Base-by-base conservation (phyloP, 495 filamentous ascomycete genomes). In the Bathelium albidoporum region DNA sequence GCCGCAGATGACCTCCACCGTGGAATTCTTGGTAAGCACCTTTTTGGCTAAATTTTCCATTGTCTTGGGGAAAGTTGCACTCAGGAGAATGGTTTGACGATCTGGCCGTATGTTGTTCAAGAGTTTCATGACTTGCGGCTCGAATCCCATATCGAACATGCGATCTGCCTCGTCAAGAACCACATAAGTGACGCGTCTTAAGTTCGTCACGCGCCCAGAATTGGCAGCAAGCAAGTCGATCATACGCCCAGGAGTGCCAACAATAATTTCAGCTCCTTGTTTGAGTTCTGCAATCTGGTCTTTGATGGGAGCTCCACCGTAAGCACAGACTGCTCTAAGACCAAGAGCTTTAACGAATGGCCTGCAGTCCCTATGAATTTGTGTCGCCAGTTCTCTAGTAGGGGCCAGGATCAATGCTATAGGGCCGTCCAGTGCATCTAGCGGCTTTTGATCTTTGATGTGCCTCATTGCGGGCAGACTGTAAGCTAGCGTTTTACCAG, bases 131-230 rank as follows among this genome's bases (percentile, higher is more conserved):
- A 99, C 91, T 69, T 97, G 95, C 1, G 93, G 93, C 73, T 96
- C 93, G 65, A 99, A 97, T 4, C 95, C 95, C 95, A 99, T 97
- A 72, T 99, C 95, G 68, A 97, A 97, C 95, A 99, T 99, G 52
- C 95, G 87, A 70, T 99, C 95, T 22, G 95, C 95, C 73, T 99
- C 95, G 69, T 99, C 95, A 36, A 99, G 82, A 18, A 97, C 94
- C 18, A 96, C 81, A 69, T 96, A 97, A 0, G 90, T 95, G 39
- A 95, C 89, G 39, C 95, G 81, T 58, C 83, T 86, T 24, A 97
- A 80, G 69, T 96, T 97, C 1, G 90, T 95, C 14, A 97, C 93
- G 65, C 95, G 81, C 4, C 94, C 94, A 58, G 85, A 86, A 72
- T 99, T 99, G 26, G 91, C 90, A 26, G 90, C 89, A 16, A 99